Percentiles rank a stretch among this genome's conserved stretches.
phyloP scores from a whole-genome alignment of 2,329 filamentous ascomycete genomes.

The Aulographum hederae region DNA sequence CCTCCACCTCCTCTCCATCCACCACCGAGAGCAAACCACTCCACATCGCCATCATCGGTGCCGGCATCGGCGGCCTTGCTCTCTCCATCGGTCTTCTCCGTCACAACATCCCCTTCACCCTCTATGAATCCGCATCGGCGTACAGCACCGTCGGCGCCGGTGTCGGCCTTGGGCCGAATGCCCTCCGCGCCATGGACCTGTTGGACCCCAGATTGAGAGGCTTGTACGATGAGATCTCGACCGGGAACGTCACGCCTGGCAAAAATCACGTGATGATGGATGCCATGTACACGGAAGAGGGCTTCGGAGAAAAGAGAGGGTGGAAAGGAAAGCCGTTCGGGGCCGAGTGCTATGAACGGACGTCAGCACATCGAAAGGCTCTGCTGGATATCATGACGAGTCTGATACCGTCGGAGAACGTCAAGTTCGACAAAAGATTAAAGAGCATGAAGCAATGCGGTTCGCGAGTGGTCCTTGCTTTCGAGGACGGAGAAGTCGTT shows the following conservation, averaged over 20 bases:
- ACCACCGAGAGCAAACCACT: constrained; percentile 1
- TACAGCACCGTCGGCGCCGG: constrained; percentile 20
- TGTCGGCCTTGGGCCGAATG: constrained; percentile 21
- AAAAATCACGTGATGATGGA: constrained; percentile 16
- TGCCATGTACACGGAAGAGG: constrained; percentile 7
- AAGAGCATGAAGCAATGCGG: constrained; percentile 13
- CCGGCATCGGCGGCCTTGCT: constrained; percentile 18
- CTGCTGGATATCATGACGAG: constrained; percentile 29
- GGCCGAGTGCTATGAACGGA: background rate
- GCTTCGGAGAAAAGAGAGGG: constrained; percentile 7
- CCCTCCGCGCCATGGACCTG: constrained; percentile 21
- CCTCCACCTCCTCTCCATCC: no score
- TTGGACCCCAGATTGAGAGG: constrained; percentile 20
- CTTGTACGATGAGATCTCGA: constrained; percentile 20
- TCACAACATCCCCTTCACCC: constrained; percentile 14
- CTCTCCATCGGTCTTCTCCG: constrained; percentile 18
- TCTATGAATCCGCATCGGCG: constrained; percentile 18
- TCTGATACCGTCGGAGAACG: constrained; percentile 16
- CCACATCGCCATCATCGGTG: constrained; percentile 16
- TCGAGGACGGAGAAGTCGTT: constrained; percentile 17
- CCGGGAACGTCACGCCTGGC: constrained; percentile 16
- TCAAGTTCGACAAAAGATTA: constrained; percentile 13
- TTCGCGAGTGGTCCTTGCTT: constrained; percentile 16
- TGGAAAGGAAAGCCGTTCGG: constrained; percentile 12
- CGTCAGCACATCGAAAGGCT: constrained; percentile 13